Evolutionary conservation across 139 green algal species (phyloP).

Genomic region (Chlorella sp.): DNA sequence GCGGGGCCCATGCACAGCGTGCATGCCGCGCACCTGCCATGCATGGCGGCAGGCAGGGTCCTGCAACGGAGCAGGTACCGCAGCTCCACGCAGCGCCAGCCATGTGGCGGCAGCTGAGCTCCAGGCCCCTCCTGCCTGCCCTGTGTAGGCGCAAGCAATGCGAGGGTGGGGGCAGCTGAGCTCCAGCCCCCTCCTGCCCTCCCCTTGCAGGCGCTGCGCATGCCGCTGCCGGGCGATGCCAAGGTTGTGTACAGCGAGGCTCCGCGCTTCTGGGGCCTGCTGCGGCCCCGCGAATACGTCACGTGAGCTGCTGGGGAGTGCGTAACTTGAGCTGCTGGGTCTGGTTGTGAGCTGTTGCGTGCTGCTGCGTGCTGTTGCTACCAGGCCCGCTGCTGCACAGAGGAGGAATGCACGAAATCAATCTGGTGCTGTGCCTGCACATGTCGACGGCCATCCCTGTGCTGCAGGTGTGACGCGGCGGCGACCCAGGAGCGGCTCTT

Average conservation of each 20-base stretch:
- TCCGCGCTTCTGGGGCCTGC: not conserved
- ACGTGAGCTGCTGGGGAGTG: too few relatives aligned
- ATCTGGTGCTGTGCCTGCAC: too few relatives aligned
- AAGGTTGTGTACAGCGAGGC: not conserved
- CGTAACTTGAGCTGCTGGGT: too few relatives aligned
- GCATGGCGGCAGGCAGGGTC: not conserved
- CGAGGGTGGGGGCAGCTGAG: too few relatives aligned
- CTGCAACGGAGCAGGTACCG: not conserved
- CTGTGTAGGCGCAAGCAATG: too few relatives aligned
- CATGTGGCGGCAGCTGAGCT: not conserved
- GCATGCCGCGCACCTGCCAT: too few relatives aligned
- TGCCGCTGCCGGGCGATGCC: not conserved
- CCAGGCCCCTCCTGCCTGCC: not conserved
- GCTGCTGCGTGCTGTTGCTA: too few relatives aligned
- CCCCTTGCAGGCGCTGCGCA: not conserved
- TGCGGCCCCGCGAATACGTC: not conserved
- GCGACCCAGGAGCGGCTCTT: not conserved
- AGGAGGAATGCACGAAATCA: too few relatives aligned
- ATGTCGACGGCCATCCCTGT: not conserved
- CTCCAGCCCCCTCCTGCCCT: too few relatives aligned
- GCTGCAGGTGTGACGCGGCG: not conserved
- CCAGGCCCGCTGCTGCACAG: too few relatives aligned
- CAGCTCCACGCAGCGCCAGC: not conserved
- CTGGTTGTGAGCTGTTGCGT: too few relatives aligned
- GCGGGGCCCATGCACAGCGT: too few relatives aligned